These are phyloP conservation scores for Strobilomyces dryophilus DNA, from an alignment of 768 basidiomycete genomes.

Conservation along the genomic window DNA sequence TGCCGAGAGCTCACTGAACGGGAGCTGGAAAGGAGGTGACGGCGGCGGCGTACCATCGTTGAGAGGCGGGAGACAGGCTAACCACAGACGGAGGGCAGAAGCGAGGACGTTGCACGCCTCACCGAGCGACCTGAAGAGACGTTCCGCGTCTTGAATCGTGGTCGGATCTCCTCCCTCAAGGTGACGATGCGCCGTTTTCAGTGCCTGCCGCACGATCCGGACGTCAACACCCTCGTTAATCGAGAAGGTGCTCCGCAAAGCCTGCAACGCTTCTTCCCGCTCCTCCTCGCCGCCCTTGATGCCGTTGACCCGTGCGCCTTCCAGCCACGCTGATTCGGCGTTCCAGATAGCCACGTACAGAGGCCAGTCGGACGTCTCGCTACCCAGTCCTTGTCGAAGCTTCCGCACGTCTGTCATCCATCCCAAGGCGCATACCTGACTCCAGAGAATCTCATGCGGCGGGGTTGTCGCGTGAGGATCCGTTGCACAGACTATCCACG, in stretches of 20 bases:
- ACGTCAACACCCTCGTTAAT: constrained; percentile 30
- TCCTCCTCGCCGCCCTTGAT: constrained; percentile 64
- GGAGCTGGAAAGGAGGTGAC: constrained; percentile 58
- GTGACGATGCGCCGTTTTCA: constrained; percentile 32
- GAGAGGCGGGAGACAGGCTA: constrained; percentile 52
- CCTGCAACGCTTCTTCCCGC: constrained; percentile 36
- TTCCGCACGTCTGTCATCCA: constrained; percentile 62
- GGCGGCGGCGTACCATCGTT: constrained; percentile 34
- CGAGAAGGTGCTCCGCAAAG: constrained; percentile 38
- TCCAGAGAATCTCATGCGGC: constrained; percentile 87
- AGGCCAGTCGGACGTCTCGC: constrained; percentile 20
- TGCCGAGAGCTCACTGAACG: constrained; percentile 52
- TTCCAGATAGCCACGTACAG: constrained; percentile 38
- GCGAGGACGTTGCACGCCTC: constrained; percentile 36
- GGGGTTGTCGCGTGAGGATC: constrained; percentile 90
- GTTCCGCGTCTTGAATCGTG: constrained; percentile 4
- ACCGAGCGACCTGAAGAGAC: constrained; percentile 29
- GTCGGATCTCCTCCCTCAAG: constrained; percentile 12
- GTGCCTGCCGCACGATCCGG: constrained; percentile 33
- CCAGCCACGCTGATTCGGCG: constrained; percentile 60
- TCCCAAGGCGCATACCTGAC: constrained; percentile 72
- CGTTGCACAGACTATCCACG: constrained; percentile 81
- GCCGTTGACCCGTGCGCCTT: constrained; percentile 72
- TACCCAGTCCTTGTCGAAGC: constrained; percentile 33
- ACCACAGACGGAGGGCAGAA: constrained; percentile 57